Conservation (phyloP, 2,329 filamentous ascomycete genomes). For the Clonostachys chloroleuca region DNA sequence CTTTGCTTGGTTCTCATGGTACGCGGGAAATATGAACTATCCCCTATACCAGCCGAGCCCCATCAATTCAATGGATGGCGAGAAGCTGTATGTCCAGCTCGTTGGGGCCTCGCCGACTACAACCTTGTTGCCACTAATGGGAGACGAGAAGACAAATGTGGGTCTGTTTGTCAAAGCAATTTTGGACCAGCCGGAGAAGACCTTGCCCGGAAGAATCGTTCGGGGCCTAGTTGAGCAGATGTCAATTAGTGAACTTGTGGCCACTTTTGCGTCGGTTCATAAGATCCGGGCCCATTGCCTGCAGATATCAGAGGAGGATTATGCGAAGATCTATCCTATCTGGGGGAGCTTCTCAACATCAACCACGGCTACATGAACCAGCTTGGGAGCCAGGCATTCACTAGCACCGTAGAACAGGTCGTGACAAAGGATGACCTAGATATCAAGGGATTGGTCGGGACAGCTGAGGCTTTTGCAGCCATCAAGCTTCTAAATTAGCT, state of each 20-base stretch:
- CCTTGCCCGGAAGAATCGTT: conserved; percentile 18
- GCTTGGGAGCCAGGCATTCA: conserved; percentile 12
- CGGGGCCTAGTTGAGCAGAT: conserved; percentile 13
- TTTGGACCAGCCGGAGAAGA: conserved; percentile 19
- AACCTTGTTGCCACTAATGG: conserved; percentile 18
- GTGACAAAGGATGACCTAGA: conserved; percentile 16
- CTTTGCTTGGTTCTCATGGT: conserved; percentile 28
- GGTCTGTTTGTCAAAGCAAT: conserved; percentile 23
- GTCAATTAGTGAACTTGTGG: conserved; percentile 17
- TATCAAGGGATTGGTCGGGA: conserved; percentile 8
- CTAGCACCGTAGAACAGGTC: conserved; percentile 10
- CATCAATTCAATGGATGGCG: conserved; percentile 1
- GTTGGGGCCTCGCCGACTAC: conserved; percentile 12
- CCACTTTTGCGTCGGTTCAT: conserved; percentile 18
- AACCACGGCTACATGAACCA: conserved; percentile 17
- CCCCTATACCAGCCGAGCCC: conserved; percentile 5
- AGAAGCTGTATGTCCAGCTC: conserved; percentile 19
- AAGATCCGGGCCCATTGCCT: neutral
- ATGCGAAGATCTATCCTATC: conserved; percentile 15
- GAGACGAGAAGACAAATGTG: conserved; percentile 22
- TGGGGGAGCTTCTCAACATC: conserved; percentile 18
- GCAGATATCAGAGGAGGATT: conserved; percentile 5
- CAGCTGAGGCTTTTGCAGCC: conserved; percentile 4
- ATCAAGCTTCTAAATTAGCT: neutral
- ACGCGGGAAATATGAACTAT: conserved; percentile 22